Percentiles rank a stretch among this genome's conserved stretches.
Evolutionary conservation across 1,139 yeast species (phyloP).

Genomic region (Entelexis paramagnoliae): DNA sequence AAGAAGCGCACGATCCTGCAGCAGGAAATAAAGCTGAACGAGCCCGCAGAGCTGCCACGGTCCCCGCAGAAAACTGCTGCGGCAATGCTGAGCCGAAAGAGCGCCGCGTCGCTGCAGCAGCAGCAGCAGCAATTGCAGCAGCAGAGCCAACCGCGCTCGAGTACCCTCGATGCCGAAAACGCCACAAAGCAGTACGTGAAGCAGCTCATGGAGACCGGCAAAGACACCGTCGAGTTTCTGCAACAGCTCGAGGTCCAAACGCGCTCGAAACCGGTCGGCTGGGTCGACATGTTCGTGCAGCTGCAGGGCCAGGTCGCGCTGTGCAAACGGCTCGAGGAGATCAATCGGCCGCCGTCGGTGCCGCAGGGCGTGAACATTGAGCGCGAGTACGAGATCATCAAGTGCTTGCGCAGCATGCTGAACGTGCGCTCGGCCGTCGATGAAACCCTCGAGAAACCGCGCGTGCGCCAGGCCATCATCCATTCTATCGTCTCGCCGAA

Average conservation of each 20-base stretch:
- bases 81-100: slow-evolving; percentile 1
- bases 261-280: slow-evolving; percentile 80
- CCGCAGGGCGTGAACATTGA: slow-evolving; percentile 40
- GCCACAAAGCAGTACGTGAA: slow-evolving; percentile 75
- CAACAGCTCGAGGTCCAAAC: slow-evolving; percentile 83
- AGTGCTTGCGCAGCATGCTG: slow-evolving; percentile 53
- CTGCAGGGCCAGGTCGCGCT: slow-evolving; percentile 86
- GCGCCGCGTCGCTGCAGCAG: background rate
- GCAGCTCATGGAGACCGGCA: slow-evolving; percentile 57
- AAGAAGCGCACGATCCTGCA: slow-evolving; percentile 88
- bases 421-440: slow-evolving; percentile 49
- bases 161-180: slow-evolving; percentile 31
- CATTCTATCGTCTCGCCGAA: slow-evolving; percentile 54
- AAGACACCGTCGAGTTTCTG: slow-evolving; percentile 53
- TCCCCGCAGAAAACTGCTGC: background rate
- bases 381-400: slow-evolving; percentile 49
- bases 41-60: slow-evolving; percentile 53
- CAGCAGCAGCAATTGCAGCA: background rate
- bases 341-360: slow-evolving; percentile 27
- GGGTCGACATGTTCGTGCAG: slow-evolving; percentile 76
- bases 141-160: background rate
- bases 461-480: slow-evolving; percentile 48
- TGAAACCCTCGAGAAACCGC: slow-evolving; percentile 42
- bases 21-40: slow-evolving; percentile 54
- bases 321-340: slow-evolving; percentile 46